These are phyloP conservation scores for Litchi chinensis DNA, from an alignment of 345 rosid species.

Conservation along the genomic window DNA sequence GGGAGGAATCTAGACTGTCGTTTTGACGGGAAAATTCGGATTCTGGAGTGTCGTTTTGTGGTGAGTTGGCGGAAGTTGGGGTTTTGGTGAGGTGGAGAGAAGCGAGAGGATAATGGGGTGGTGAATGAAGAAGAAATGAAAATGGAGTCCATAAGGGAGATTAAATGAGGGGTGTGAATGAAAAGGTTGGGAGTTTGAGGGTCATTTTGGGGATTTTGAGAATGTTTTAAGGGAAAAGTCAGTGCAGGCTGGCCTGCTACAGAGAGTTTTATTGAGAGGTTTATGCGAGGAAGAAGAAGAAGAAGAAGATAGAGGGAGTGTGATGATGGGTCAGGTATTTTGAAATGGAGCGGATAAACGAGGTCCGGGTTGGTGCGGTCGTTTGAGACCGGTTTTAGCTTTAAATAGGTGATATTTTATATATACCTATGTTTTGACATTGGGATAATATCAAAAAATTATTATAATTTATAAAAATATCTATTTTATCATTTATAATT, in stretches of 20 bases:
- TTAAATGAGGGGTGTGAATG: background rate
- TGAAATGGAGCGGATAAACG: constrained; percentile 7
- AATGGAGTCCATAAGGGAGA: constrained; percentile 48
- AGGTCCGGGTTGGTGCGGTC: background rate
- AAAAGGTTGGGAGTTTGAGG: background rate
- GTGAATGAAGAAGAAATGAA: constrained; percentile 38
- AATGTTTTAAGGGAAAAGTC: background rate
- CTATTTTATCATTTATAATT: too few relatives aligned
- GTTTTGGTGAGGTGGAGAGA: constrained; percentile 31
- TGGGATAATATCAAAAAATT: too few relatives aligned
- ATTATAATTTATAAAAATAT: too few relatives aligned
- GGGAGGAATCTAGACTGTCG: constrained; percentile 22
- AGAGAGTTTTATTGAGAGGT: background rate
- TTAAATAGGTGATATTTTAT: too few relatives aligned
- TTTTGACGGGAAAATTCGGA: background rate
- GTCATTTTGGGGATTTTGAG: constrained; percentile 16
- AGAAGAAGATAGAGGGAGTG: background rate
- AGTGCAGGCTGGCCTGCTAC: constrained; percentile 3
- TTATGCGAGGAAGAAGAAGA: constrained; percentile 3
- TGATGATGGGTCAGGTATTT: background rate
- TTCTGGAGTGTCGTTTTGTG: constrained; percentile 23
- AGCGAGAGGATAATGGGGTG: constrained; percentile 35
- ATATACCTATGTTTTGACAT: too few relatives aligned
- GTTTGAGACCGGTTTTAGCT: too few relatives aligned
- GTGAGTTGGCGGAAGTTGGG: constrained; percentile 28